These are phyloP conservation scores for Phialophora chinensis DNA, from an alignment of 2,329 filamentous ascomycete genomes.

Conservation along the genomic window DNA sequence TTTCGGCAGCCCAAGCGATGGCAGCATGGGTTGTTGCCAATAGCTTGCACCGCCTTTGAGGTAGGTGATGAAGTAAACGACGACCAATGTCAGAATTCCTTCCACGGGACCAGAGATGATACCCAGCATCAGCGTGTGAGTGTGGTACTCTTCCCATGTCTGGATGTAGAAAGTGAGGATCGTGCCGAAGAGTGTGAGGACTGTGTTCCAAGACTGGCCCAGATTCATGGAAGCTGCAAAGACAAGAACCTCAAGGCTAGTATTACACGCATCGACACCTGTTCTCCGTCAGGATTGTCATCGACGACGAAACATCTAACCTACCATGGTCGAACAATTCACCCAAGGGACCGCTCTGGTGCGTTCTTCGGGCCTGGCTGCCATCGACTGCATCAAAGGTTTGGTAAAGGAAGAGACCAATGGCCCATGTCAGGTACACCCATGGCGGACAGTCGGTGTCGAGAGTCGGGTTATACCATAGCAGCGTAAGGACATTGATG, in stretches of 20 bases:
- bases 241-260: constrained; percentile 87
- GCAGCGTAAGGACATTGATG: constrained; percentile 83
- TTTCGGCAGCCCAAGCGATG: constrained; percentile 71
- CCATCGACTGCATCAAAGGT: constrained; percentile 98
- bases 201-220: constrained; percentile 88
- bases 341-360: constrained; percentile 89
- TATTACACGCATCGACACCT: constrained; percentile 93
- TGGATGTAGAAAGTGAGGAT: constrained; percentile 97
- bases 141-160: constrained; percentile 99
- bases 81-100: constrained; percentile 82
- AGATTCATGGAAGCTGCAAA: constrained; percentile 93
- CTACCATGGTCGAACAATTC: constrained; percentile 94
- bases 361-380: constrained; percentile 86
- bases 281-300: constrained; percentile 28
- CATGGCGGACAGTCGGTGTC: constrained; percentile 92
- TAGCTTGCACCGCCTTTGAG: constrained; percentile 86
- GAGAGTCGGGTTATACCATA: constrained; percentile 95
- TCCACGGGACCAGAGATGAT: constrained; percentile 94
- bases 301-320: constrained; percentile 30
- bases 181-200: constrained; percentile 80
- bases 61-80: constrained; percentile 83
- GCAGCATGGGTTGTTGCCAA: constrained; percentile 85
- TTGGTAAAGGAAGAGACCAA: constrained; percentile 93
- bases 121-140: constrained; percentile 90
- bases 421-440: constrained; percentile 92